Evolutionary conservation across 2,329 filamentous ascomycete genomes (phyloP).

Genomic region (Chrysoporthe austroafricana): DNA sequence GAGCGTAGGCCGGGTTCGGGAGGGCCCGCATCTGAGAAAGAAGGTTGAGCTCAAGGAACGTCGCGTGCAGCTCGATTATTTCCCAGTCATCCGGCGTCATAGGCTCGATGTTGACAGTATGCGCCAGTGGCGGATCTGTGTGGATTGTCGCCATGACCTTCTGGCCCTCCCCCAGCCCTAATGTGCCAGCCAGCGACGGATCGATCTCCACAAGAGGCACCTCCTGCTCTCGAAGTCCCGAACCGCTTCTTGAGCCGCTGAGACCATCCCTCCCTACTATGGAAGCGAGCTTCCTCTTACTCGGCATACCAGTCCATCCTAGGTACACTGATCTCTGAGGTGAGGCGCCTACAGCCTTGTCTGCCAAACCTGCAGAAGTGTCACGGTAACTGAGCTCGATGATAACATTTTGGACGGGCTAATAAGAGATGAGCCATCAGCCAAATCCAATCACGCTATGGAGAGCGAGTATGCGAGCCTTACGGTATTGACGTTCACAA

Average conservation of each 20-base stretch:
- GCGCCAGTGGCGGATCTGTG: constrained; percentile 85
- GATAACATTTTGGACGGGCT: constrained; percentile 94
- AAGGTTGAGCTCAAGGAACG: constrained; percentile 92
- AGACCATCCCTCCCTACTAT: constrained; percentile 77
- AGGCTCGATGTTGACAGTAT: constrained; percentile 96
- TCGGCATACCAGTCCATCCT: constrained; percentile 98
- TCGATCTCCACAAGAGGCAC: constrained; percentile 82
- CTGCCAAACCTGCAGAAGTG: constrained; percentile 48
- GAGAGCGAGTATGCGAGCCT: constrained; percentile 39
- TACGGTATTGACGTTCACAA: constrained; percentile 90
- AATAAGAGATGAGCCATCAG: constrained; percentile 31
- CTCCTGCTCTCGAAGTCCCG: constrained; percentile 72
- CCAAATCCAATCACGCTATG: not conserved
- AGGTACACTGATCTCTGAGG: constrained; percentile 74
- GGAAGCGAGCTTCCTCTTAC: constrained; percentile 77
- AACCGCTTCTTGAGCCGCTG: constrained; percentile 58
- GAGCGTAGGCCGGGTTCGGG: constrained; percentile 76
- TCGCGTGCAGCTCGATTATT: constrained; percentile 96
- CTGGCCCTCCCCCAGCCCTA: constrained; percentile 80
- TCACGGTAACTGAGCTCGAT: constrained; percentile 84
- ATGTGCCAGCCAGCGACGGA: constrained; percentile 75
- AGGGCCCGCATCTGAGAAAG: constrained; percentile 90
- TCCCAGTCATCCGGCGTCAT: constrained; percentile 97
- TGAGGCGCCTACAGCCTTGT: constrained; percentile 48
- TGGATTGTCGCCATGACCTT: constrained; percentile 76